phyloP scores from a whole-genome alignment of 805 yeast genomes.

The Lipomyces yamadae region DNA sequence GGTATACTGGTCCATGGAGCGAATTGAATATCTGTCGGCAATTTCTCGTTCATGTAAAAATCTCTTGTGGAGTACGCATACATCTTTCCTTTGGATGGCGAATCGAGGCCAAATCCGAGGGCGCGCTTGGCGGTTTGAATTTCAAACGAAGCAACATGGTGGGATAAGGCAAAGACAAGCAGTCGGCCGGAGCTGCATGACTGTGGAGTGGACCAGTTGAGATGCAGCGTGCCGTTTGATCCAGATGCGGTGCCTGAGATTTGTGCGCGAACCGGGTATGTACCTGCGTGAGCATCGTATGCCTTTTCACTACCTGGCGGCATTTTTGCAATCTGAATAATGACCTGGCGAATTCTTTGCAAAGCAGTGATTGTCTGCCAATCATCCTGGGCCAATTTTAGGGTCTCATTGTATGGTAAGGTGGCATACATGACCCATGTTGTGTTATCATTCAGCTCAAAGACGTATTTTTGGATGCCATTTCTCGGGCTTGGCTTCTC shows the following conservation, averaged over 20 bases:
- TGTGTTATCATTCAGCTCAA: conserved; percentile 58
- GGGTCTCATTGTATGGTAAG: conserved; percentile 44
- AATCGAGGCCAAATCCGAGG: conserved; percentile 47
- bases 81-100: conserved; percentile 55
- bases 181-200: conserved; percentile 52
- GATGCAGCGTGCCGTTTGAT: conserved; percentile 24
- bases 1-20: conserved; percentile 65
- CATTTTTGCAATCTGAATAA: conserved; percentile 64
- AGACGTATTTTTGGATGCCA: conserved; percentile 58
- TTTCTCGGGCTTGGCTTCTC: conserved; percentile 49
- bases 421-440: conserved; percentile 74
- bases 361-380: conserved; percentile 52
- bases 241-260: conserved; percentile 48
- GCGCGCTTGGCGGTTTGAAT: conserved; percentile 43
- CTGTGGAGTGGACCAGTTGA: conserved; percentile 37
- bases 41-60: conserved; percentile 46
- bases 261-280: conserved; percentile 57
- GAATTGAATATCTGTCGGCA: conserved; percentile 55
- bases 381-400: conserved; percentile 43
- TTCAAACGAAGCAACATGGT: conserved; percentile 57
- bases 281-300: conserved; percentile 68
- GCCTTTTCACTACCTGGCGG: conserved; percentile 45
- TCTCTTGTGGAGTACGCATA: conserved; percentile 46
- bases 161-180: conserved; percentile 70
- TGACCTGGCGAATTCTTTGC: conserved; percentile 54